These are phyloP conservation scores for Cytospora chrysosperma DNA, from an alignment of 2,329 filamentous ascomycete genomes.

Conservation along the genomic window DNA sequence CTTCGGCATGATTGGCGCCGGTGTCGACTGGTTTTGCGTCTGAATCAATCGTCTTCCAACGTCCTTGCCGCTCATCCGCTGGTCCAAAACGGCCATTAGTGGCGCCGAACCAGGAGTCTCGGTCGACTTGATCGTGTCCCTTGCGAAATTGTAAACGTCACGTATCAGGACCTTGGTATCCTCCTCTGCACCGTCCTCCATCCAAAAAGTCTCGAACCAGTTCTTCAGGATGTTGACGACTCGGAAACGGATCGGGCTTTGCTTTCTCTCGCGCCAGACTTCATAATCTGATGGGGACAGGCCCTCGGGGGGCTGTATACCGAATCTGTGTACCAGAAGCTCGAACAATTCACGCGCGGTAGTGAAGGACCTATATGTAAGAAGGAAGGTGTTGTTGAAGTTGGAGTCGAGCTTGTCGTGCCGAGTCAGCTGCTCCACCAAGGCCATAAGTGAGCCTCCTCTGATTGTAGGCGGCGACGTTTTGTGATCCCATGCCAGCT, in stretches of 20 bases:
- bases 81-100: constrained; percentile 83
- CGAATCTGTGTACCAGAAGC: constrained; percentile 86
- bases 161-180: constrained; percentile 82
- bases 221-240: constrained; percentile 97
- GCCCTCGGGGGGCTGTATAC: constrained; percentile 85
- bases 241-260: constrained; percentile 91
- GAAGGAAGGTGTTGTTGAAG: constrained; percentile 96
- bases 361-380: constrained; percentile 96
- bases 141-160: constrained; percentile 86
- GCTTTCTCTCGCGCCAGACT: constrained; percentile 88
- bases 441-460: constrained; percentile 81
- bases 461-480: constrained; percentile 72
- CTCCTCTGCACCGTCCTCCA: constrained; percentile 81
- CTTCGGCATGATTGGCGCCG: constrained; percentile 89
- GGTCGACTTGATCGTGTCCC: constrained; percentile 87
- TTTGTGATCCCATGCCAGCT: constrained; percentile 88
- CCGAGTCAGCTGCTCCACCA: constrained; percentile 92
- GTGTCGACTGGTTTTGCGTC: constrained; percentile 78
- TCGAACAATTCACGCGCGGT: constrained; percentile 88
- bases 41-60: constrained; percentile 83
- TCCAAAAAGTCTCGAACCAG: constrained; percentile 99
- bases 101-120: constrained; percentile 87
- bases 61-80: constrained; percentile 85
- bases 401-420: constrained; percentile 93
- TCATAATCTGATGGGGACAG: constrained; percentile 75